Percentiles rank a stretch among this genome's conserved stretches.
phyloP scores from a whole-genome alignment of 768 basidiomycete genomes.

The Pluteus cervinus region DNA sequence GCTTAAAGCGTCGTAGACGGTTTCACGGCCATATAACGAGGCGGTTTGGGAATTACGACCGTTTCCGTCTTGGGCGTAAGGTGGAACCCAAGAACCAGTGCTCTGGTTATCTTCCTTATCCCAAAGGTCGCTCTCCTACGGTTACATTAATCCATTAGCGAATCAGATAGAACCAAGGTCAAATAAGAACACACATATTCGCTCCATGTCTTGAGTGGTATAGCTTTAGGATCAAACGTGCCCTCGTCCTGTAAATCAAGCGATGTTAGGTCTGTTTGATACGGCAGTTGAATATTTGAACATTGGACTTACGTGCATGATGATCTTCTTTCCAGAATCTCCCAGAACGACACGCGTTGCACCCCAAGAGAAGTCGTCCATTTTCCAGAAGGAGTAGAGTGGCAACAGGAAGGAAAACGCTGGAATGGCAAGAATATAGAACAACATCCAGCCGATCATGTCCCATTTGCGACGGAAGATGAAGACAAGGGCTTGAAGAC shows the following conservation, averaged over 20 bases:
- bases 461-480: conserved; percentile 94
- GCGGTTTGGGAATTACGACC: conserved; percentile 74
- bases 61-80: conserved; percentile 58
- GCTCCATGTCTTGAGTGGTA: conserved; percentile 95
- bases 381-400: conserved; percentile 93
- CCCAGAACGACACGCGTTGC: conserved; percentile 88
- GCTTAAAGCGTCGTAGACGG: conserved; percentile 73
- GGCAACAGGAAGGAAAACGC: conserved; percentile 91
- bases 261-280: conserved; percentile 6
- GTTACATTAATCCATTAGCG: background rate
- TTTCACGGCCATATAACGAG: conserved; percentile 84
- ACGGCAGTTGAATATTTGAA: background rate
- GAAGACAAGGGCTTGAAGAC: conserved; percentile 89
- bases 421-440: conserved; percentile 94
- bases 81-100: conserved; percentile 89
- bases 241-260: conserved; percentile 74
- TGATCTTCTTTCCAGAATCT: conserved; percentile 91
- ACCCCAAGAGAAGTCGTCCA: conserved; percentile 99
- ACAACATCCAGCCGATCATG: conserved; percentile 96
- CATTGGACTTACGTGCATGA: conserved; percentile 71
- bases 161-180: background rate
- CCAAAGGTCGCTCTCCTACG: conserved; percentile 91
- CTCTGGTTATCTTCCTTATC: conserved; percentile 96
- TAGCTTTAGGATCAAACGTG: conserved; percentile 89
- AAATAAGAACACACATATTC: conserved; percentile 75